Base-by-base conservation (phyloP, 2,329 filamentous ascomycete genomes). In the Myriosclerotinia curreyana region DNA sequence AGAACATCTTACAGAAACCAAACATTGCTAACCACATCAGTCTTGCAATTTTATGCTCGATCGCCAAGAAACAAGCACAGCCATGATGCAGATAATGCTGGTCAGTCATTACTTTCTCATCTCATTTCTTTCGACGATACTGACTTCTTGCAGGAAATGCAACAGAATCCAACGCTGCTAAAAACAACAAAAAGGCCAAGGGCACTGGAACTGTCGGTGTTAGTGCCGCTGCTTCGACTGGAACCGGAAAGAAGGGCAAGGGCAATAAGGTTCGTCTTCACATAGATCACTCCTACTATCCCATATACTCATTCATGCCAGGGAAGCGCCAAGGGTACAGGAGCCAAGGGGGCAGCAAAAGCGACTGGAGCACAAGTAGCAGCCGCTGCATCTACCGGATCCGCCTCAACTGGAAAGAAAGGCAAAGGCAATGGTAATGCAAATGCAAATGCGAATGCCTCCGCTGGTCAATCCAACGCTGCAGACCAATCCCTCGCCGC, bases 31-130 rank as follows among this genome's bases (percentile, higher is more conserved):
- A 69, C 46, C 22, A n/a, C 12, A 48, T 15, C 31, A 69, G 68
- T 65, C 22, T 51, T 64, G 20, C 64, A 66, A n/a, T 64, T 72
- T 17, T 66, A 69, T 58, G 58, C 54, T 54, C 69, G 69, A 58
- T 64, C 64, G 36, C 66, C 68, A 53, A 70, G 71, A 65, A 69
- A 69, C 2, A 55, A 62, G 34, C 17, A 56, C 9, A 59, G 42
- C 3, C 8, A 42, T 31, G 22, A 14, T 12, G 48, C 22, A 20
- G 46, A 14, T 17, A 36, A 15, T 59, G 44, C 44, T 17, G 53
- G 61, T 59, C n/a, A 51, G 61, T 44, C 11, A 1, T 14, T 36
- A 5, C 14, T 50, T 17, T 28, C 15, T 25, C 2, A 25, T 22
- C 11, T 25, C 3, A 34, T 20, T 5, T n/a, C 34, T 46, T 44